Evolutionary conservation across 2,329 filamentous ascomycete species (phyloP).

Genomic region (Fusarium sulawesiense): DNA sequence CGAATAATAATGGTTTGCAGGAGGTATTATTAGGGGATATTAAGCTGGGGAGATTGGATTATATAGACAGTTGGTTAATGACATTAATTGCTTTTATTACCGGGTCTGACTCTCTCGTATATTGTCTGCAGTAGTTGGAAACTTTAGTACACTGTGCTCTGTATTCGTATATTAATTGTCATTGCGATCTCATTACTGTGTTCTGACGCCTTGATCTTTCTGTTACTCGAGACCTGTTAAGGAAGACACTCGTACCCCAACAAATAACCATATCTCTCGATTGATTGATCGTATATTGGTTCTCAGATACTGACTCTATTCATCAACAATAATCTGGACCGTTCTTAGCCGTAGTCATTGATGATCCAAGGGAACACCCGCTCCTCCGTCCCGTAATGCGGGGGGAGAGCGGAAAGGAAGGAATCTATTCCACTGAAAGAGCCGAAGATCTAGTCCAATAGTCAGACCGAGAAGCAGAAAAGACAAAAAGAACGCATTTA

Average conservation of each 20-base stretch:
- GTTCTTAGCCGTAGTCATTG: constrained; percentile 16
- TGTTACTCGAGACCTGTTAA: background rate
- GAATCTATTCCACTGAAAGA: constrained; percentile 1
- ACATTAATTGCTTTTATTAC: background rate
- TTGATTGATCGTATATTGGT: background rate
- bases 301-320: background rate
- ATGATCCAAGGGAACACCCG: constrained; percentile 27
- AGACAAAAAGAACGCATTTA: background rate
- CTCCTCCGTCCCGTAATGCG: constrained; percentile 34
- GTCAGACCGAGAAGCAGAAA: background rate
- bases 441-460: constrained; percentile 1
- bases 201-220: background rate
- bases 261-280: background rate
- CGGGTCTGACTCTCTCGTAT: background rate
- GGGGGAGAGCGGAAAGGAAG: constrained; percentile 22
- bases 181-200: background rate
- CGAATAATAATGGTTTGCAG: constrained; percentile 8
- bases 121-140: background rate
- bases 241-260: too few relatives aligned
- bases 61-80: background rate
- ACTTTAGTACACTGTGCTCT: background rate
- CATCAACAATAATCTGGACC: background rate
- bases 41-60: background rate
- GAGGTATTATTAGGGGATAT: background rate
- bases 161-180: background rate